phyloP scores from a whole-genome alignment of 202 grass and related monocot genomes.

The Schoenoplectus triqueter region DNA sequence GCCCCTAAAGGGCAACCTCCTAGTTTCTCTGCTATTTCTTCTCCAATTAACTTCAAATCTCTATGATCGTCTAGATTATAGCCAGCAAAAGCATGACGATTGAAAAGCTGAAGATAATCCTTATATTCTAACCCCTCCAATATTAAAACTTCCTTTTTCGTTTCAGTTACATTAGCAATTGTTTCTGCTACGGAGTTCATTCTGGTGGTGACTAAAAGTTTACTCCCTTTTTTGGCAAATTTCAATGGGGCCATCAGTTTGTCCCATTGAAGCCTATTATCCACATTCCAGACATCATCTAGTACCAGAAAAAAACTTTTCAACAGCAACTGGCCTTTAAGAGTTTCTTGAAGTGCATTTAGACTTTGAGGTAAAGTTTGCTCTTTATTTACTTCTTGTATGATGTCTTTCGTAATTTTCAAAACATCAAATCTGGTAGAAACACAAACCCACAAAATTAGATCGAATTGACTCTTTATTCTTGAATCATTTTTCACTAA shows the following conservation, averaged over 20 bases:
- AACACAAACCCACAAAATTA: conserved; percentile 42
- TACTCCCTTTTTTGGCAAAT: conserved; percentile 26
- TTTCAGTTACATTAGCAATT: neutral
- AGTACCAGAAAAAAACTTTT: conserved; percentile 44
- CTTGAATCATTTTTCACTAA: conserved; percentile 27
- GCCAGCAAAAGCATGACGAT: conserved; percentile 32
- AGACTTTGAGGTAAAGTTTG: conserved; percentile 24
- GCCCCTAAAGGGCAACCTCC: conserved; percentile 51
- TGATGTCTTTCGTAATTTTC: conserved; percentile 28
- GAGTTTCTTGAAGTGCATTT: neutral
- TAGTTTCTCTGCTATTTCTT: conserved; percentile 36
- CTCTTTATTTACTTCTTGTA: conserved; percentile 24
- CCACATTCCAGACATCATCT: conserved; percentile 49
- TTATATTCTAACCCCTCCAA: conserved; percentile 19
- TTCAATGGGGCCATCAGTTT: conserved; percentile 31
- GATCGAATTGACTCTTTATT: neutral
- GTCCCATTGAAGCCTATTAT: conserved; percentile 27
- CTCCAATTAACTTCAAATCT: conserved; percentile 33
- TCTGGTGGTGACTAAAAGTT: conserved; percentile 46
- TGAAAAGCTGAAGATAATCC: conserved; percentile 38
- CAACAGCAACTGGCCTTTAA: neutral
- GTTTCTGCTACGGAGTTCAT: conserved; percentile 10
- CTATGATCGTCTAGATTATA: neutral
- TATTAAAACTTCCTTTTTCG: conserved; percentile 13
- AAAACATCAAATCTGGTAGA: conserved; percentile 40